phyloP scores from a whole-genome alignment of 2,329 filamentous ascomycete genomes.

The Pseudofabraea citricarpa region DNA sequence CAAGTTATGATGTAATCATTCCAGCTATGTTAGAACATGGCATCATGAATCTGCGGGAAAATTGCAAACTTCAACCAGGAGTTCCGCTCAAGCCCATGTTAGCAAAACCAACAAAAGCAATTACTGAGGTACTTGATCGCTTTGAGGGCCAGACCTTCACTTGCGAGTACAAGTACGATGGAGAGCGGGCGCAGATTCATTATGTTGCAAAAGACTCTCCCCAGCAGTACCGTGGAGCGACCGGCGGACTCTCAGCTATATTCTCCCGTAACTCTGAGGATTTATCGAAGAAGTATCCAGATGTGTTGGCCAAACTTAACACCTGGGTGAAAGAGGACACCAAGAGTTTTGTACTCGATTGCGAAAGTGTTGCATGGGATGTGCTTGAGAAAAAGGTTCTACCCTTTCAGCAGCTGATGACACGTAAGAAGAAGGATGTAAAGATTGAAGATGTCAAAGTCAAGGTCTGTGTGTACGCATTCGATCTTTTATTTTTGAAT shows the following conservation, averaged over 20 bases:
- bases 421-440: slow-evolving; percentile 94
- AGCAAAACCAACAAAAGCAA: slow-evolving; percentile 96
- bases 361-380: slow-evolving; percentile 97
- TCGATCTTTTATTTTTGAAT: slow-evolving; percentile 90
- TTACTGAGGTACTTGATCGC: slow-evolving; percentile 93
- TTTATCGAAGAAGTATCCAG: slow-evolving; percentile 94
- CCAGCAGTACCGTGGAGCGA: slow-evolving; percentile 60
- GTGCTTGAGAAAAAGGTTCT: slow-evolving; percentile 90
- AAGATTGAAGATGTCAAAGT: slow-evolving; percentile 93
- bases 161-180: slow-evolving; percentile 99
- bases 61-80: slow-evolving; percentile 88
- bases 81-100: slow-evolving; percentile 98
- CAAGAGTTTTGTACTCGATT: slow-evolving; percentile 96
- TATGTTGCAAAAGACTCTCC: slow-evolving; percentile 81
- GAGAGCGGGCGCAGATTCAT: slow-evolving; percentile 96
- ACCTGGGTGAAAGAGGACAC: slow-evolving; percentile 88
- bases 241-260: slow-evolving; percentile 73
- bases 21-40: slow-evolving; percentile 84
- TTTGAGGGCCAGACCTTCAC: slow-evolving; percentile 96
- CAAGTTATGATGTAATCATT: slow-evolving; percentile 92
- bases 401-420: slow-evolving; percentile 98
- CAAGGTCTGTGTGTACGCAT: slow-evolving; percentile 95
- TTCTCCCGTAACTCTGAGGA: slow-evolving; percentile 98
- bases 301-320: slow-evolving; percentile 82
- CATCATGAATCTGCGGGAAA: slow-evolving; percentile 74